A percentile compares a stretch with the other conserved stretches of the same genome.
Evolutionary conservation across 2,329 filamentous ascomycete genomes (phyloP).

Genomic region (Colletotrichum sp.): DNA sequence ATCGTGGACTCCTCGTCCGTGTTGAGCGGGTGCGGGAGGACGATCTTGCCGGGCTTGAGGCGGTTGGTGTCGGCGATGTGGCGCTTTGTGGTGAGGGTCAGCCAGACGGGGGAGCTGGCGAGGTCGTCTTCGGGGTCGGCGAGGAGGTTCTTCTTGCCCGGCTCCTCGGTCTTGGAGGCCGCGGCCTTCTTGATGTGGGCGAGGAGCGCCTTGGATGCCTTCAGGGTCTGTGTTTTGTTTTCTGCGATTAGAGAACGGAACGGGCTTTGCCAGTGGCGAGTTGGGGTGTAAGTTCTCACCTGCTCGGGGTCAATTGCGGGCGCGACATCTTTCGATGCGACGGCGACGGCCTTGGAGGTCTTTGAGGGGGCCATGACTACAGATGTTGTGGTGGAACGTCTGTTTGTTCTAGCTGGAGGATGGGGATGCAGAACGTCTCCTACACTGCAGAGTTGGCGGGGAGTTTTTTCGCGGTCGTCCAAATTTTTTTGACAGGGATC

Average conservation of each 20-base stretch:
- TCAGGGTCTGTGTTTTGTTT: conserved; percentile 54
- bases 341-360: conserved; percentile 45
- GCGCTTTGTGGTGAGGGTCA: conserved; percentile 69
- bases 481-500: conserved; percentile 22
- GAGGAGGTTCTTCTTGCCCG: conserved; percentile 63
- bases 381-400: not conserved
- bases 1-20: conserved; percentile 70
- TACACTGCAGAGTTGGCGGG: conserved; percentile 5
- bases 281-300: conserved; percentile 30
- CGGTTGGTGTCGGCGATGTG: conserved; percentile 75
- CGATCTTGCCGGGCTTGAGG: conserved; percentile 84
- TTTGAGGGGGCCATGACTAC: conserved; percentile 46
- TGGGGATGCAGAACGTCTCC: not conserved
- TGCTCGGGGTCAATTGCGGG: conserved; percentile 45
- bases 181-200: conserved; percentile 65
- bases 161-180: conserved; percentile 37
- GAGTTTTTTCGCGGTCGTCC: conserved; percentile 20
- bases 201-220: conserved; percentile 68
- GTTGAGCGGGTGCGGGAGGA: conserved; percentile 78
- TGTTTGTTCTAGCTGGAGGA: not conserved
- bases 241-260: not conserved
- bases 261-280: not conserved
- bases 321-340: conserved; percentile 30
- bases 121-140: conserved; percentile 47
- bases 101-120: conserved; percentile 62